These are phyloP conservation scores for Candida awuae DNA, from an alignment of 805 yeast genomes.

Conservation along the genomic window DNA sequence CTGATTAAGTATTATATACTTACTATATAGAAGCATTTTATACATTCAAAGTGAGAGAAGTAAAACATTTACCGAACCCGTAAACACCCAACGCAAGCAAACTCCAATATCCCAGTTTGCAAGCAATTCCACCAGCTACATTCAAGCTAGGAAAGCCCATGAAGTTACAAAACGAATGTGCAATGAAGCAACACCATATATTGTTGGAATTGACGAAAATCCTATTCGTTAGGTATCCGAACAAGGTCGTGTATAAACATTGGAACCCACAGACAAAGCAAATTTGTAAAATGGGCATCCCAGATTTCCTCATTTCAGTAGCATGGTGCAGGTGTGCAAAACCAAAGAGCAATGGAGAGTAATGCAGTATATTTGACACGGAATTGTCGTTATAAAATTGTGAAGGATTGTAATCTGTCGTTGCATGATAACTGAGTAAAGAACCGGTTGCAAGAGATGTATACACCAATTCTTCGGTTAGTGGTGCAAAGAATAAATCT, in stretches of 20 bases:
- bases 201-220: constrained; percentile 45
- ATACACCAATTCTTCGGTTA: constrained; percentile 71
- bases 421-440: constrained; percentile 7
- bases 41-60: not conserved
- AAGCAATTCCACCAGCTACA: constrained; percentile 9
- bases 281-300: constrained; percentile 25
- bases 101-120: constrained; percentile 31
- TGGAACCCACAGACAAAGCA: constrained; percentile 41
- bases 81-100: constrained; percentile 38
- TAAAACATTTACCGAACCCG: constrained; percentile 29
- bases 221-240: constrained; percentile 60
- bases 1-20: not conserved
- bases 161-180: constrained; percentile 62
- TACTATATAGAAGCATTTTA: not conserved
- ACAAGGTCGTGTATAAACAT: constrained; percentile 54
- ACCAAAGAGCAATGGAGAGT: constrained; percentile 63
- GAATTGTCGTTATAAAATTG: constrained; percentile 1
- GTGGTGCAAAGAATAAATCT: constrained; percentile 61
- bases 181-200: constrained; percentile 48
- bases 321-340: constrained; percentile 77
- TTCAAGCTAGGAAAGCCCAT: constrained; percentile 53
- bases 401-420: constrained; percentile 12
- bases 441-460: constrained; percentile 32
- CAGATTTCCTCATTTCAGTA: constrained; percentile 32
- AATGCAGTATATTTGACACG: constrained; percentile 8